Percentiles rank a stretch among this genome's conserved stretches.
Conservation (phyloP, 768 basidiomycete genomes). For the Lentinula edodes region DNA sequence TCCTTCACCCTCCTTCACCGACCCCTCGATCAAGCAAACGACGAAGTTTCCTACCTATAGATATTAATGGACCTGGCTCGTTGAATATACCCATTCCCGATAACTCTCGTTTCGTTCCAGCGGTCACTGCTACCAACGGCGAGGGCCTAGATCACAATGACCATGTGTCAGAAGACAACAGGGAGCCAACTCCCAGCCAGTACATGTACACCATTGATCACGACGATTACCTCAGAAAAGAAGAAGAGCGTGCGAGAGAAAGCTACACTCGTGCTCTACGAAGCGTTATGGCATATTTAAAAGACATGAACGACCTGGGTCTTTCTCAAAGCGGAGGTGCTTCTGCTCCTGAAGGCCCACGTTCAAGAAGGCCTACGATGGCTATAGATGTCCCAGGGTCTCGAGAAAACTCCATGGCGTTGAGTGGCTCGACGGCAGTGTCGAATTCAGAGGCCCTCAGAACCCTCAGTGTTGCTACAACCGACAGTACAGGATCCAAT, state of each 20-base stretch:
- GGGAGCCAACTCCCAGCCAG: conserved; percentile 37
- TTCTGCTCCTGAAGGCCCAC: conserved; percentile 46
- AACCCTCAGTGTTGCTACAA: conserved; percentile 71
- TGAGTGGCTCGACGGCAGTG: conserved; percentile 38
- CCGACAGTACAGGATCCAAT: conserved; percentile 64
- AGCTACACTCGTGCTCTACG: conserved; percentile 76
- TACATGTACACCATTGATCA: conserved; percentile 23
- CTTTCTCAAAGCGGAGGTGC: conserved; percentile 56
- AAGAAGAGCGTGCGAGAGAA: conserved; percentile 69
- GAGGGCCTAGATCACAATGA: conserved; percentile 20
- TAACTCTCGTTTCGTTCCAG: conserved; percentile 54
- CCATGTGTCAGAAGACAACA: conserved; percentile 14
- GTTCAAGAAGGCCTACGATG: conserved; percentile 65
- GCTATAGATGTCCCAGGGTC: conserved; percentile 36
- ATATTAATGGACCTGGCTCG: conserved; percentile 43
- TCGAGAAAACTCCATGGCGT: conserved; percentile 52
- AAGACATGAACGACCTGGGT: conserved; percentile 91
- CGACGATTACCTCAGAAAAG: conserved; percentile 52
- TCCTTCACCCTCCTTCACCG: conserved; percentile 32
- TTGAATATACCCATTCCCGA: conserved; percentile 61
- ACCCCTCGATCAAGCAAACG: conserved; percentile 60
- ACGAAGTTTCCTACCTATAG: conserved; percentile 86
- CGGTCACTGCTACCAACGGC: conserved; percentile 36
- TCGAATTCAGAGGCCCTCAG: conserved; percentile 41
- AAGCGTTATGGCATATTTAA: conserved; percentile 92